Evolutionary conservation across 169 alveolate genomes (phyloP), one percentile per base, ranked within the genome.

Genomic region (Eimeria falciformis): DNA sequence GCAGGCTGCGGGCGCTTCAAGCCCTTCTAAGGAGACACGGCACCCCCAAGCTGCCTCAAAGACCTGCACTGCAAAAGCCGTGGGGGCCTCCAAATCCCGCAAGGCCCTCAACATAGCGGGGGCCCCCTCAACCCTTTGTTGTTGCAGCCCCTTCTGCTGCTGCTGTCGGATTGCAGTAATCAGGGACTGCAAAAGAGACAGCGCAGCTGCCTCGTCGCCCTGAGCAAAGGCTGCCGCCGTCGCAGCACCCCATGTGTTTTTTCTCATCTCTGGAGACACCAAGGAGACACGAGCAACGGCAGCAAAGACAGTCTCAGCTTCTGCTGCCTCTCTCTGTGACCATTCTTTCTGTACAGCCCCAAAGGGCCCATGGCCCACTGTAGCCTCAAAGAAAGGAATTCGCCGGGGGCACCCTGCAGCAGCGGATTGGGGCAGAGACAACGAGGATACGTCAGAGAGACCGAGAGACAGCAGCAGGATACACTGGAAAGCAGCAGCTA

Each of bases 341-440:
- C 21, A 14, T 21, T 6, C 46, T 68, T 17, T 25, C 29, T 68
- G 40, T 45, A 23, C n/a, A 23, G 50, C n/a, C 23, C 50, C 79
- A 68, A 50, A 33, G 29, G 90, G 43, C 43, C 78, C 73, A 65
- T 11, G 53, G 47, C 53, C 66, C 17, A 37, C 81, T 3, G 71
- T 33, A 62, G 88, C 53, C 47, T 68, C 66, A 56, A 25, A 23
- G 47, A 29, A 23, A 33, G 50, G 47, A 37, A 45, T 7, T 50
- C 0, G 40, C 40, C 40, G 40, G 40, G 40, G 40, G 40, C 40
- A 33, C 33, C 25, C 85, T 43, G 85, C 85, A 12, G 85, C 56
- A 75, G 62, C 85, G 43, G 85, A 55, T 75, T 11, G 56, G 29
- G 62, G 85, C 66, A 7, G 84, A 84, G 23, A 82, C 69, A 29